A percentile compares a stretch with the other conserved stretches of the same genome.
Conservation (phyloP, 208 protist genomes). For the Novymonas esmeraldas region DNA sequence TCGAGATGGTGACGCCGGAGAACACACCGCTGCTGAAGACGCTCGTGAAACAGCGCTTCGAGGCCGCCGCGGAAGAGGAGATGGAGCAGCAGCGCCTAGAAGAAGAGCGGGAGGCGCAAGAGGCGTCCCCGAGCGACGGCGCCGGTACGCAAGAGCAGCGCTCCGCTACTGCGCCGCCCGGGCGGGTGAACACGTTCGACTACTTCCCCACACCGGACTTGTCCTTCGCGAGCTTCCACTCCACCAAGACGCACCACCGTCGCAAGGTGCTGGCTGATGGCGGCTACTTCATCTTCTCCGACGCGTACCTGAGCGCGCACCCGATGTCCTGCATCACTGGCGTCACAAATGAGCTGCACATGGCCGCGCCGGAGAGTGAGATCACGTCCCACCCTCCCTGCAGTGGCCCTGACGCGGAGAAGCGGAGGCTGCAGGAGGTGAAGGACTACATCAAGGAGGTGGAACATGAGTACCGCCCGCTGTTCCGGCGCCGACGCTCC, state of each 20-base stretch:
- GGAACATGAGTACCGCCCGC: conserved; percentile 25
- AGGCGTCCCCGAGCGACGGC: too few relatives aligned
- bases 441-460: conserved; percentile 28
- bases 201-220: conserved; percentile 6
- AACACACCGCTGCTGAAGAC: conserved; percentile 15
- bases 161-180: too few relatives aligned
- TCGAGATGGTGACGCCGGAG: conserved; percentile 23
- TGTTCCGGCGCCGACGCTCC: conserved; percentile 29
- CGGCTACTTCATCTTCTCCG: conserved; percentile 35
- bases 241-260: background rate
- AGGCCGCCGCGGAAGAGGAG: conserved; percentile 14
- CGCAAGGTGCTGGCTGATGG: conserved; percentile 24
- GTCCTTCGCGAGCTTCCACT: background rate
- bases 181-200: conserved; percentile 8
- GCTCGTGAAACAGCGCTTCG: conserved; percentile 21
- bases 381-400: background rate
- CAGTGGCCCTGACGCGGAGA: conserved; percentile 21
- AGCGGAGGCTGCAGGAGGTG: conserved; percentile 27
- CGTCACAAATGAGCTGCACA: conserved; percentile 24
- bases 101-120: too few relatives aligned
- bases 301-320: conserved; percentile 30
- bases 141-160: too few relatives aligned
- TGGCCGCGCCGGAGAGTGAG: background rate
- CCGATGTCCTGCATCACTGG: conserved; percentile 19
- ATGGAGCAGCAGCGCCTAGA: background rate